Base-by-base conservation (phyloP, 2,329 filamentous ascomycete species). In the Fusarium nurragi region DNA sequence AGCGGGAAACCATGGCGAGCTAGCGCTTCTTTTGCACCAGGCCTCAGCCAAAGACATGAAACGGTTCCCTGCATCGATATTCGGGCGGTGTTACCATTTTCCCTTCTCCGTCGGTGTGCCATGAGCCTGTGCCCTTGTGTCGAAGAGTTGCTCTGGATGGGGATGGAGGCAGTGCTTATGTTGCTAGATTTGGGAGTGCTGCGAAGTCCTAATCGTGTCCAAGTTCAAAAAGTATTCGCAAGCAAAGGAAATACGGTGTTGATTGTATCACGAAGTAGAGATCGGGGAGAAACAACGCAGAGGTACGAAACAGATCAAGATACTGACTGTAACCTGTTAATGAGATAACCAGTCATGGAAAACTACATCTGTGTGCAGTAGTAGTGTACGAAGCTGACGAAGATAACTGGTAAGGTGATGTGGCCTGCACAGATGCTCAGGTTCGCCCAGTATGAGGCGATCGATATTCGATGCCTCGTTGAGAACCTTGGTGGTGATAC, bases 31-130 rank as follows among this genome's bases (percentile, higher is more conserved):
- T 60, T 70, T 60, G 57, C 40, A 53, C 60, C 54, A 62, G 45
- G 69, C 67, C 16, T 59, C 48, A 54, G 64, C 71, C 34, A 50
- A 46, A 59, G 54, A 43, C 56, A 62, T 56, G 56, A 50, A 54
- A 9, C 70, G 72, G 71, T 53, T 73, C 60, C 70, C 65, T 74
- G 68, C 72, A 71, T 73, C 66, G 64, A 66, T 48, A 59, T 65
- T 70, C 62, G 64, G 64, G 60, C 67, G 28, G 64, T 61, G 53
- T 61, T 71, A 56, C 70, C 68, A 59, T 58, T 64, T 62, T 54
- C 32, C 65, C 48, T 67, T 59, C 47, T 40, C 50, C 28, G 34
- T 56, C 38, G 37, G 58, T 57, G 56, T 45, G 57, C 57, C 66
- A 70, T 71, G 49, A 48, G 59, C 49, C 41, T 53, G 45, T 62